Base-by-base conservation (phyloP, 768 basidiomycete genomes). In the Russula olivacea region DNA sequence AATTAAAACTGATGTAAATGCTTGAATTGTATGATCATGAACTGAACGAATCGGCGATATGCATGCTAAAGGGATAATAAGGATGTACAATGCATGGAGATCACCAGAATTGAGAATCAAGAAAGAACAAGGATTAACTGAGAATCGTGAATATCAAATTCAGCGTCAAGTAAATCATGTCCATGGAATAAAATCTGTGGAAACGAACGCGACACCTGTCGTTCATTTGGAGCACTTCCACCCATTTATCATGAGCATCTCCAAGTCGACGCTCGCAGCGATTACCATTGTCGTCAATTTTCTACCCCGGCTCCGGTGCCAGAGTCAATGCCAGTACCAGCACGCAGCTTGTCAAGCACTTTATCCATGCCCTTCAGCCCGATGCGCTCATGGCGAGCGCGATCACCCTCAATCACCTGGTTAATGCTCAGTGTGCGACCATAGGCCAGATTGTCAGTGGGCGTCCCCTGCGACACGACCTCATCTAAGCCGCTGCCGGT, bases 331-430 rank as follows among this genome's bases (percentile, higher is more conserved):
- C 66, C 66, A 53, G 65, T 65, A 11, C 58, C 57, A 19, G 55
- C 67, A 2, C 61, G 61, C 34, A 68, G 59, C 52, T 60, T 59
- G 45, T 68, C 65, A 12, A 68, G 61, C 36, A 66, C 58, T 55
- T 68, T 58, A 9, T 68, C 67, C 65, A 68, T 66, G 50, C 65
- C 67, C 47, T 62, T 64, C 32, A 60, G 48, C 59, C 63, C 63
- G 19, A 64, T 41, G 14, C 59, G 63, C 12, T 64, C 66, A 8
- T 54, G 58, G 41, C 66, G 66, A 28, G 55, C 19, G 15, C 63
- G 57, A 32, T 67, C 66, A 10, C 43, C 51, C 9, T 67, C 64
- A 0, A 68, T 68, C 50, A 68, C 61, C 59, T 68, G 67, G 52
- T 63, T 65, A 17, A 68, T 68, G 57, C 66, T 59, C 54, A 53